Evolutionary conservation across 2,329 filamentous ascomycete species (phyloP).

Genomic region (Hymenoscyphus infarciens): DNA sequence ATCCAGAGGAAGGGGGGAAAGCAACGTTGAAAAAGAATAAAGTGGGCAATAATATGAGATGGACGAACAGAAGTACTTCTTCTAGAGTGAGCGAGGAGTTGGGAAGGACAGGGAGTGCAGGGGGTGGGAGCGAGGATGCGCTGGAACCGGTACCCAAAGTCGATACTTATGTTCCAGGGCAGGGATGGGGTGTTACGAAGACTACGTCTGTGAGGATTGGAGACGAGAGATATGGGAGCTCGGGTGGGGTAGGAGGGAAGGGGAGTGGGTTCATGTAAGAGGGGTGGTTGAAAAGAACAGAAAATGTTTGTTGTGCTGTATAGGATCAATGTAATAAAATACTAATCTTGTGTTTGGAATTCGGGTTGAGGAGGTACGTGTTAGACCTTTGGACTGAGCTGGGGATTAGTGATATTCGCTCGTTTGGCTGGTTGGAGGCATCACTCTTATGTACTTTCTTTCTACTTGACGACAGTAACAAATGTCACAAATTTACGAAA

Average conservation of each 20-base stretch:
- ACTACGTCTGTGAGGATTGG: background rate
- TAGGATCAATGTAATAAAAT: background rate
- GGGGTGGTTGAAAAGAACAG: background rate
- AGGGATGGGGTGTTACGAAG: slow-evolving; percentile 2
- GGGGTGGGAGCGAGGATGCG: background rate
- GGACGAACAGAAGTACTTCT: background rate
- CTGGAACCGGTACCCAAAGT: background rate
- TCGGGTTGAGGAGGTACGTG: background rate
- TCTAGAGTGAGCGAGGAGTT: background rate
- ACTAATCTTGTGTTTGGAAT: background rate
- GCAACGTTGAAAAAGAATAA: background rate
- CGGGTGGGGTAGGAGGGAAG: background rate
- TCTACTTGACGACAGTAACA: too few relatives aligned
- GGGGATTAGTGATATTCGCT: background rate
- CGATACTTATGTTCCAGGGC: background rate
- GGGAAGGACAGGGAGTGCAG: background rate
- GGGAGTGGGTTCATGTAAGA: background rate
- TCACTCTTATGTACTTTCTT: background rate
- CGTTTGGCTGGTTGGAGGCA: background rate
- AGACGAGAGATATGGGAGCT: background rate
- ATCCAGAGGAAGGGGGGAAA: background rate
- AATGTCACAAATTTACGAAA: too few relatives aligned
- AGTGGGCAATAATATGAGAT: background rate
- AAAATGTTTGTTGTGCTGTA: background rate
- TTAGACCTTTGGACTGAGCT: background rate